Evolutionary conservation across 2,329 filamentous ascomycete species (phyloP), one percentile per base, ranked within the genome.

Genomic region (Dactylellina haptotyla): DNA sequence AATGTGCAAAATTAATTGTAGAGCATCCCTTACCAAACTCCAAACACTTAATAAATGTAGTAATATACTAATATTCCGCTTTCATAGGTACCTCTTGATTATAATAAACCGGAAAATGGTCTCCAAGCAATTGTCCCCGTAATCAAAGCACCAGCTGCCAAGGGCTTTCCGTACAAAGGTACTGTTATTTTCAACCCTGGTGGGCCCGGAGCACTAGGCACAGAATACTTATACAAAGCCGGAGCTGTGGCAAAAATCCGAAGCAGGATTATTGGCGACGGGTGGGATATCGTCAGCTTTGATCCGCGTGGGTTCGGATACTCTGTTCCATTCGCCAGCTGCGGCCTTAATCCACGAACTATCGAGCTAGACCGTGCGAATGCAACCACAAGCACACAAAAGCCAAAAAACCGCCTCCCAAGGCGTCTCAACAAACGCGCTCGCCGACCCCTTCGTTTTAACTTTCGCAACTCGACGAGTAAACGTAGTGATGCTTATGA

Each of bases 41-140:
- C 4, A 50, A n/a, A 32, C 32, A 16, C 12, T 34, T 18, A 10
- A n/a, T n/a, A 30, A 8, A 14, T 12, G 8, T 41, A 12, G 6
- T 25, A 4, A 23, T 26, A 4, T 37, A 9, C 9, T 50, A 26
- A 25, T 81, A n/a, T n/a, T n/a, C n/a, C n/a, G n/a, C 59, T 28
- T 79, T 84, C 5, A 83, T 81, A n/a, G 81, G 84, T 10, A 23
- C 82, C 83, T 5, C 83, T 84, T 80, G 83, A 84, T 75, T 84
- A 84, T 72, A 77, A 80, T 69, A 80, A 81, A 14, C 82, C 82
- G 4, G 69, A 83, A 34, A 80, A 81, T 65, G 77, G 62, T 2
- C 54, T 74, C 2, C 28, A 43, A 34, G 69, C 69, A 4, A 48
- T 62, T 26, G 37, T 74, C 20, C 69, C 69, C 2, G 37, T 74